phyloP scores from a whole-genome alignment of 768 basidiomycete species.

The Galerina marginata region DNA sequence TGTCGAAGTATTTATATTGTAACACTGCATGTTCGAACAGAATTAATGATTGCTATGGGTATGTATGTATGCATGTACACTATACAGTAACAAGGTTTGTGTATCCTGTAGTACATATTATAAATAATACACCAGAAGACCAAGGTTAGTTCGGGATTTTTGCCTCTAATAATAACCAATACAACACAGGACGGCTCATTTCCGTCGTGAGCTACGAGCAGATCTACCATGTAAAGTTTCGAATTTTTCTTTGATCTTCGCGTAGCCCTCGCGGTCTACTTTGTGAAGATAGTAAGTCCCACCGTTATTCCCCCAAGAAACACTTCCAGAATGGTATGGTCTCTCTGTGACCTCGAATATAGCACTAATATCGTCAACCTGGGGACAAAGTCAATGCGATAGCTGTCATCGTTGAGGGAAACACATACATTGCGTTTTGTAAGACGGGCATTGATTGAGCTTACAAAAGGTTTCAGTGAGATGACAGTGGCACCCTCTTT shows the following conservation, averaged over 20 bases:
- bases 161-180: slow-evolving; percentile 3
- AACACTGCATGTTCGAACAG: background rate
- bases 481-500: slow-evolving; percentile 93
- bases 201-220: slow-evolving; percentile 36
- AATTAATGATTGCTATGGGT: slow-evolving; percentile 7
- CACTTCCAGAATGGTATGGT: slow-evolving; percentile 71
- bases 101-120: slow-evolving; percentile 14
- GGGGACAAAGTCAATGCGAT: slow-evolving; percentile 7
- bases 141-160: slow-evolving; percentile 4
- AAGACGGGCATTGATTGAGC: slow-evolving; percentile 71
- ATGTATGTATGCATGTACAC: slow-evolving; percentile 11
- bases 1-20: background rate
- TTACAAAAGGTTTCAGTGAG: slow-evolving; percentile 86
- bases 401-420: background rate
- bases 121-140: slow-evolving; percentile 7
- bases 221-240: slow-evolving; percentile 50
- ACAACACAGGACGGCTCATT: slow-evolving; percentile 19
- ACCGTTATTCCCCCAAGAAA: slow-evolving; percentile 79
- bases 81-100: slow-evolving; percentile 3
- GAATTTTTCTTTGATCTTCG: slow-evolving; percentile 59
- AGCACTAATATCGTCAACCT: slow-evolving; percentile 81
- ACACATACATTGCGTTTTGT: slow-evolving; percentile 80
- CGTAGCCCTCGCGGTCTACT: slow-evolving; percentile 76
- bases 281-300: slow-evolving; percentile 79
- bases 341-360: slow-evolving; percentile 81